Percentiles rank a stretch among this genome's conserved stretches.
Conservation (phyloP, 2,329 filamentous ascomycete species). For the Pseudogymnoascus sp. region DNA sequence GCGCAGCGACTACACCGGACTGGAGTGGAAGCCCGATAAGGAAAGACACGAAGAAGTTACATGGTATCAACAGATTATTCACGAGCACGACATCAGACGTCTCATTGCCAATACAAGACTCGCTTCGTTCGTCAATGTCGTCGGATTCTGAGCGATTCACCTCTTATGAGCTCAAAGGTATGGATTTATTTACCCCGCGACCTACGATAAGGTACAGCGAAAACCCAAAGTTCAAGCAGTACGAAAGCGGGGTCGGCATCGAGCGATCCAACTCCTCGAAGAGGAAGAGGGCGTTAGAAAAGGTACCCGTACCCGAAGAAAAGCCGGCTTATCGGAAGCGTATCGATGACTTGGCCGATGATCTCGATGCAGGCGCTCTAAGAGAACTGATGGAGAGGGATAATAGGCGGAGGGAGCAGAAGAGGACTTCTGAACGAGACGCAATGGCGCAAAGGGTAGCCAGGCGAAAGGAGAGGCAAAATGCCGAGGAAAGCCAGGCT, state of each 20-base stretch:
- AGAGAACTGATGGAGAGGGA: conserved; percentile 88
- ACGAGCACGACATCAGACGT: conserved; percentile 52
- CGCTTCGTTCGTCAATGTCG: conserved; percentile 68
- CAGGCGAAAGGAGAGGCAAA: conserved; percentile 58
- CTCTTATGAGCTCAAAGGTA: conserved; percentile 69
- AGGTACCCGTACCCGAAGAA: conserved; percentile 51
- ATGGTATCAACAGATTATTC: conserved; percentile 45
- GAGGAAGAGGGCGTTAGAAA: conserved; percentile 36
- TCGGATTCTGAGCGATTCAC: conserved; percentile 59
- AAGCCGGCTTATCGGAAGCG: conserved; percentile 51
- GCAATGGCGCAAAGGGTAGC: conserved; percentile 56
- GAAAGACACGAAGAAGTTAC: conserved; percentile 58
- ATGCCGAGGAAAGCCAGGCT: conserved; percentile 47
- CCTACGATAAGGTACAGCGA: conserved; percentile 72
- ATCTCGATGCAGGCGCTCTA: conserved; percentile 73
- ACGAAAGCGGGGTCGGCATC: conserved; percentile 33
- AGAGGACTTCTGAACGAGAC: conserved; percentile 58
- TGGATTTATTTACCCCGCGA: conserved; percentile 75
- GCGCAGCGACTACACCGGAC: conserved; percentile 51
- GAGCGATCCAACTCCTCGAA: conserved; percentile 35
- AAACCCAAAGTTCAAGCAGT: conserved; percentile 47
- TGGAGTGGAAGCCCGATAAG: conserved; percentile 50
- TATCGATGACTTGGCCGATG: conserved; percentile 68
- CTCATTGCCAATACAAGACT: conserved; percentile 65
- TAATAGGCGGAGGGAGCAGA: conserved; percentile 67